phyloP scores from a whole-genome alignment of 2,329 filamentous ascomycete species.

The Lachnellula cervina region DNA sequence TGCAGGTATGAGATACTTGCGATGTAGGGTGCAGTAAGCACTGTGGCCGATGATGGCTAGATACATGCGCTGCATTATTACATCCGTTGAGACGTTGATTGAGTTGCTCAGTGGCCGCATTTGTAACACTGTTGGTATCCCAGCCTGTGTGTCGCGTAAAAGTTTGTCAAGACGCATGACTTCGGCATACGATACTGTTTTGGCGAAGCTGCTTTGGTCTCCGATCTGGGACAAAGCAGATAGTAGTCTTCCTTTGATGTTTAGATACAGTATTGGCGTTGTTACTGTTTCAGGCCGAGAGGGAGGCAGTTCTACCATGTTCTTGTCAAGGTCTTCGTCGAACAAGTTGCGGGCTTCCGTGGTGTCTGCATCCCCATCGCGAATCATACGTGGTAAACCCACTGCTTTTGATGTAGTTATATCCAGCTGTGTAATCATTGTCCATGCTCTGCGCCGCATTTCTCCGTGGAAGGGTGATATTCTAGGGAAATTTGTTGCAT shows the following conservation, averaged over 20 bases:
- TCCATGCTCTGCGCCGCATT: conserved; percentile 58
- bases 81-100: conserved; percentile 41
- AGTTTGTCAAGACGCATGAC: conserved; percentile 42
- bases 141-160: conserved; percentile 41
- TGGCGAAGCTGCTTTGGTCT: conserved; percentile 43
- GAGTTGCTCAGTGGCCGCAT: conserved; percentile 43
- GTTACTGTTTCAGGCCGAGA: conserved; percentile 51
- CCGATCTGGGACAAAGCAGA: conserved; percentile 47
- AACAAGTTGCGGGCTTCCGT: conserved; percentile 55
- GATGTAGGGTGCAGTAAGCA: conserved; percentile 6
- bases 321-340: conserved; percentile 58
- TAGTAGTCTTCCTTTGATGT: conserved; percentile 44
- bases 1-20: conserved; percentile 33
- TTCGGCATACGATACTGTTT: conserved; percentile 43
- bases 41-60: conserved; percentile 41
- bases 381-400: conserved; percentile 61
- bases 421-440: conserved; percentile 52
- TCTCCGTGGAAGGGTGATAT: conserved; percentile 48
- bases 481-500: conserved; percentile 41
- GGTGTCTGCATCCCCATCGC: conserved; percentile 57
- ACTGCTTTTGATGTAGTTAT: conserved; percentile 60
- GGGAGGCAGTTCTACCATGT: conserved; percentile 49
- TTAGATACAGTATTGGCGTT: conserved; percentile 51
- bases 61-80: conserved; percentile 47
- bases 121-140: conserved; percentile 44